phyloP scores from a whole-genome alignment of 2,329 filamentous ascomycete species.

The Penicillium sp. region DNA sequence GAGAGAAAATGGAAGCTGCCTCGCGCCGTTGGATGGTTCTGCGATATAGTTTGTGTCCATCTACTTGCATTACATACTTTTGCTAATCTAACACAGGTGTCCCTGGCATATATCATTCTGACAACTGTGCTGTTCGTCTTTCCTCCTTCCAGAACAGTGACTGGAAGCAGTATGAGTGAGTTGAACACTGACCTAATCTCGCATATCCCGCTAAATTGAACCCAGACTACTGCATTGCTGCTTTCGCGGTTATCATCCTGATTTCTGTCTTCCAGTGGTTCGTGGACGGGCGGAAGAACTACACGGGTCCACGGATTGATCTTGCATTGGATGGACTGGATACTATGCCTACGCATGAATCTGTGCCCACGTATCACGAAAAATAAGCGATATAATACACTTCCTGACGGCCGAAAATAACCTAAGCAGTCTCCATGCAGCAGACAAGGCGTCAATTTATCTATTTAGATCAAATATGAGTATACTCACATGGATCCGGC shows the following conservation, averaged over 20 bases:
- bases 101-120: slow-evolving; percentile 61
- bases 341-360: slow-evolving; percentile 1
- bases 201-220: not conserved
- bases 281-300: slow-evolving; percentile 60
- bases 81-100: slow-evolving; percentile 39
- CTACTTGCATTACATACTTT: not conserved
- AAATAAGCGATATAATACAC: slow-evolving; percentile 2
- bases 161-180: slow-evolving; percentile 65
- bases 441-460: not conserved
- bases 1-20: slow-evolving; percentile 58
- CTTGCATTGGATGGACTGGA: slow-evolving; percentile 18
- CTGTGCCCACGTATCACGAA: not conserved
- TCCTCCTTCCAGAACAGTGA: slow-evolving; percentile 64
- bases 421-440: not conserved
- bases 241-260: slow-evolving; percentile 57
- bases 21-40: slow-evolving; percentile 55
- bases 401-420: not conserved
- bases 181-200: slow-evolving; percentile 1
- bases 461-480: not conserved
- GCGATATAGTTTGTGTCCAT: slow-evolving; percentile 49
- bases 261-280: slow-evolving; percentile 59
- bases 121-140: slow-evolving; percentile 74
- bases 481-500: not conserved
- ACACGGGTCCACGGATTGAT: slow-evolving; percentile 52
- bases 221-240: slow-evolving; percentile 46